phyloP scores from a whole-genome alignment of 305 asterid genomes.

The Vinca major region DNA sequence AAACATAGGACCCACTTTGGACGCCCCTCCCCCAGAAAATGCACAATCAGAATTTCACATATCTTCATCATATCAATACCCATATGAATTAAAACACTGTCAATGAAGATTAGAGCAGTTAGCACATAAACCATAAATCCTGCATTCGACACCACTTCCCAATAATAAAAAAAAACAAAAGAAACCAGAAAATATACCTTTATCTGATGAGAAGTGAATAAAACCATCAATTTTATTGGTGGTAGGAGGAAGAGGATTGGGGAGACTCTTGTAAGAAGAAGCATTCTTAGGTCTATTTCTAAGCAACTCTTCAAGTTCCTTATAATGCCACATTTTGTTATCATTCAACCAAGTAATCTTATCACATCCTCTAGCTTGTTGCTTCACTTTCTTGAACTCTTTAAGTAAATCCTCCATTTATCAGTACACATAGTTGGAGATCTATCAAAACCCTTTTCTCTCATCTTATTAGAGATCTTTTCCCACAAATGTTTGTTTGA shows the following conservation, averaged over 20 bases:
- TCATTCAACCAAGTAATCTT: background rate
- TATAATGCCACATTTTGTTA: slow-evolving; percentile 18
- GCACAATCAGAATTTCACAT: too few species aligned
- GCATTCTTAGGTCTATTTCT: slow-evolving; percentile 14
- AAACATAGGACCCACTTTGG: too few species aligned
- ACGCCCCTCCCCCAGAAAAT: too few species aligned
- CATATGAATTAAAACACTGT: too few species aligned
- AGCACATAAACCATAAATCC: too few species aligned
- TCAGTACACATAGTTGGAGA: slow-evolving; percentile 97
- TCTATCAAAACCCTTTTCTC: slow-evolving; percentile 84
- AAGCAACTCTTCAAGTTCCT: slow-evolving; percentile 20
- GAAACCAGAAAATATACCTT: slow-evolving; percentile 10
- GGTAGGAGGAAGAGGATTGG: slow-evolving; percentile 9
- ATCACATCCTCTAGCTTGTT: slow-evolving; percentile 12
- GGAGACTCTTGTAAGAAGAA: slow-evolving; percentile 16
- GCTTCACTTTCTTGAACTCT: slow-evolving; percentile 24
- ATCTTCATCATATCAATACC: too few species aligned
- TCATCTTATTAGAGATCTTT: slow-evolving; percentile 76
- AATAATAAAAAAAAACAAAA: too few species aligned
- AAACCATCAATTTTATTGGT: slow-evolving; percentile 14
- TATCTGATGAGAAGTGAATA: slow-evolving; percentile 18
- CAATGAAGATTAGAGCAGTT: too few species aligned
- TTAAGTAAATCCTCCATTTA: slow-evolving; percentile 27
- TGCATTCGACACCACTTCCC: too few species aligned
- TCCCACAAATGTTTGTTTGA: slow-evolving; percentile 94